These are phyloP conservation scores for Plasmodium vivax DNA, from an alignment of 169 alveolate species.

Conservation along the genomic window DNA sequence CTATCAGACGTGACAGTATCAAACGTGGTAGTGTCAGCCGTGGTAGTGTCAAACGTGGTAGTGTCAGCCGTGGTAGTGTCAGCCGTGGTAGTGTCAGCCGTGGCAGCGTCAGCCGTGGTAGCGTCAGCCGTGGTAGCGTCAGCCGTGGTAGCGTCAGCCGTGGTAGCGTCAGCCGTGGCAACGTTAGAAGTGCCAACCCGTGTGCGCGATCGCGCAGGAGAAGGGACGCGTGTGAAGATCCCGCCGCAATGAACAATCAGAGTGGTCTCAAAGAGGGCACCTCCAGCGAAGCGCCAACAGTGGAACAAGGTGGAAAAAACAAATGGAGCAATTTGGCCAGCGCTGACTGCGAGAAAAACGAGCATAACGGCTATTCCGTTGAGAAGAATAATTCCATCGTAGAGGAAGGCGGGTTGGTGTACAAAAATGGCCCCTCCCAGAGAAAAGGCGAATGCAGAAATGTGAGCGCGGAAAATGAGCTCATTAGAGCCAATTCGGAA, in stretches of 20 bases:
- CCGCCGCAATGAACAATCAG: not conserved
- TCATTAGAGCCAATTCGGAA: not conserved
- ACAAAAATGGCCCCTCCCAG: not conserved
- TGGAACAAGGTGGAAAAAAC: not conserved
- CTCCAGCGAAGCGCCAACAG: not conserved
- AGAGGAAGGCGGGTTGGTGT: not conserved
- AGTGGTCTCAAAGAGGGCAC: not conserved
- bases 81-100: not conserved
- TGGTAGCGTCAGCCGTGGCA: not conserved
- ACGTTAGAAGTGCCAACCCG: not conserved
- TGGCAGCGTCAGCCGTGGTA: no score
- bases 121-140: no score
- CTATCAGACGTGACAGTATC: not conserved
- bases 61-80: not conserved
- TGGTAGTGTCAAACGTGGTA: not conserved
- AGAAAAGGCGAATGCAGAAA: not conserved
- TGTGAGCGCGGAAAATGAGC: not conserved
- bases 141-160: no score
- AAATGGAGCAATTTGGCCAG: conserved; percentile 6
- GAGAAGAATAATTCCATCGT: not conserved
- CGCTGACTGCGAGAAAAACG: not conserved
- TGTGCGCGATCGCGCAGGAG: not conserved
- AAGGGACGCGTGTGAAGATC: not conserved
- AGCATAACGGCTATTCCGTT: not conserved
- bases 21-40: not conserved